Conservation (phyloP, 208 protist species). For the Histomonas meleagridis region DNA sequence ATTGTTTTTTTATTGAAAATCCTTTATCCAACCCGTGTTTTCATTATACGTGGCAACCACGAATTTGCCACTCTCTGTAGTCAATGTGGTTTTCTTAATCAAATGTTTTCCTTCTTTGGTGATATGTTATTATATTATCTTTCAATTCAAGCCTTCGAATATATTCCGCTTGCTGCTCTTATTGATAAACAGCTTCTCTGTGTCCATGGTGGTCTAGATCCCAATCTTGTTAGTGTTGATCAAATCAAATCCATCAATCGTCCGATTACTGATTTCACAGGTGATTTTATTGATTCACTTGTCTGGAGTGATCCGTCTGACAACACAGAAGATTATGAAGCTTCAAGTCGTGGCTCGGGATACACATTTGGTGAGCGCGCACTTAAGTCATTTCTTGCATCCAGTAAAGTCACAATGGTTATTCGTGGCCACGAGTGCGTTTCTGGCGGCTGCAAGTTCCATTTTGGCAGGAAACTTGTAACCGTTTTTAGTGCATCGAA, state of each 20-base stretch:
- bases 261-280: neutral
- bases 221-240: neutral
- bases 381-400: neutral
- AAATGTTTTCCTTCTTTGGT: neutral
- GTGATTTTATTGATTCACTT: neutral
- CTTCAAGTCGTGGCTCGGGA: neutral
- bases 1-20: neutral
- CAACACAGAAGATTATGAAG: neutral
- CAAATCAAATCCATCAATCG: neutral
- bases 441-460: neutral
- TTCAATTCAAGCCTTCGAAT: neutral
- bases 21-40: neutral
- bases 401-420: neutral
- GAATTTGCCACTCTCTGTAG: neutral
- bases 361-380: neutral
- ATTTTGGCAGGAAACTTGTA: neutral
- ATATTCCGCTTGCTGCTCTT: neutral
- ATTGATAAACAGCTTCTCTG: neutral
- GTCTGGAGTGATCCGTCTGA: conserved; percentile 3
- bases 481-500: conserved; percentile 1
- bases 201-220: conserved; percentile 5
- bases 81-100: neutral
- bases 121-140: neutral
- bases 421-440: conserved; percentile 29
- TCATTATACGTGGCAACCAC: neutral